Conservation (phyloP, 2,329 filamentous ascomycete genomes). For the Mariannaea sp. region DNA sequence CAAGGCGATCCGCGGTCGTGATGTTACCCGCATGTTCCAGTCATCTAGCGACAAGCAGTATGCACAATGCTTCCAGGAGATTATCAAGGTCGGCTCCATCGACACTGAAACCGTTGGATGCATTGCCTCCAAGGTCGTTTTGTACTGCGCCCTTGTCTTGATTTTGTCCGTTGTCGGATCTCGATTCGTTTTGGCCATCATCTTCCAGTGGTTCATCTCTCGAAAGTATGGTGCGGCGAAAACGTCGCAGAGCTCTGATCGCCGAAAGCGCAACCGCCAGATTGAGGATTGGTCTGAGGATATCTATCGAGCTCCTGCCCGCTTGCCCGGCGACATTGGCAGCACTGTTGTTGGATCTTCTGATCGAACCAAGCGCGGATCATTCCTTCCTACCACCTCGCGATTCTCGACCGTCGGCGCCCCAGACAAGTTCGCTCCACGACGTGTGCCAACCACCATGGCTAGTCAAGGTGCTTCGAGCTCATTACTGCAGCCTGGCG, state of each 20-base stretch:
- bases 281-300: slow-evolving; percentile 99
- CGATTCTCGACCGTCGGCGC: slow-evolving; percentile 92
- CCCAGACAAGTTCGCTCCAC: slow-evolving; percentile 62
- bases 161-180: slow-evolving; percentile 86
- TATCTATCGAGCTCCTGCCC: slow-evolving; percentile 89
- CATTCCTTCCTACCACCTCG: slow-evolving; percentile 91
- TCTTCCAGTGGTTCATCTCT: slow-evolving; percentile 97
- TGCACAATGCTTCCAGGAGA: slow-evolving; percentile 87
- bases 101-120: slow-evolving; percentile 97
- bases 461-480: slow-evolving; percentile 81
- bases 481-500: slow-evolving; percentile 70
- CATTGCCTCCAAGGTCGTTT: slow-evolving; percentile 94
- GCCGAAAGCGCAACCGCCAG: slow-evolving; percentile 84
- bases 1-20: slow-evolving; percentile 74
- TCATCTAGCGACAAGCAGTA: slow-evolving; percentile 76
- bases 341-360: slow-evolving; percentile 63
- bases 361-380: slow-evolving; percentile 79
- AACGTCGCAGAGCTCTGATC: slow-evolving; percentile 80
- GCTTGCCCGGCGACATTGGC: slow-evolving; percentile 75
- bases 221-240: slow-evolving; percentile 82
- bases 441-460: slow-evolving; percentile 84
- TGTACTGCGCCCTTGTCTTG: slow-evolving; percentile 90
- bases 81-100: slow-evolving; percentile 93
- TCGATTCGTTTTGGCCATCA: slow-evolving; percentile 85
- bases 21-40: slow-evolving; percentile 89